These are phyloP conservation scores for Penicillium brevicompactum DNA, from an alignment of 2,329 filamentous ascomycete genomes.

Conservation along the genomic window DNA sequence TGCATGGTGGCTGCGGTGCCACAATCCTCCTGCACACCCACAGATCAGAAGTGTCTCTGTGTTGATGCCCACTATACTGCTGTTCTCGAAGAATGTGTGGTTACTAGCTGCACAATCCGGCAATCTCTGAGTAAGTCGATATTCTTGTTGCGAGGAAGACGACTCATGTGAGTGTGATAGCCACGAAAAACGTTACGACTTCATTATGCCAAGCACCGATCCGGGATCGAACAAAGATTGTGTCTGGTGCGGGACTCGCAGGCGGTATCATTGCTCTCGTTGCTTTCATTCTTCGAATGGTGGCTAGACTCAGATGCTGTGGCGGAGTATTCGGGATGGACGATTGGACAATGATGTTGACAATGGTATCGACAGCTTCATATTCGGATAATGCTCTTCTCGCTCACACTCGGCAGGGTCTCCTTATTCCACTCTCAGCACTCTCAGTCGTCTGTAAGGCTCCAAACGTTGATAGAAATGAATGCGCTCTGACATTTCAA, in stretches of 20 bases:
- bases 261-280: conserved; percentile 38
- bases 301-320: conserved; percentile 38
- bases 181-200: conserved; percentile 46
- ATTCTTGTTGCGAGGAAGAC: no score
- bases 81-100: conserved; percentile 38
- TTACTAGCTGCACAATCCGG: conserved; percentile 37
- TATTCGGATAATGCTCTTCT: neutral
- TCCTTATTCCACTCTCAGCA: conserved; percentile 27
- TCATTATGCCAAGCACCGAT: conserved; percentile 43
- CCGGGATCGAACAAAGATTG: conserved; percentile 34
- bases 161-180: conserved; percentile 19
- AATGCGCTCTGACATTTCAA: conserved; percentile 3
- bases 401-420: conserved; percentile 7
- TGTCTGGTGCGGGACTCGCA: conserved; percentile 37
- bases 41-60: conserved; percentile 46
- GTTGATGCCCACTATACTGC: conserved; percentile 35
- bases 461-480: no score
- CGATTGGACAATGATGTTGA: conserved; percentile 40
- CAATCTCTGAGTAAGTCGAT: conserved; percentile 37
- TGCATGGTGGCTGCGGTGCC: conserved; percentile 29
- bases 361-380: conserved; percentile 27
- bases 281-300: conserved; percentile 38
- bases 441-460: conserved; percentile 30
- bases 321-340: conserved; percentile 44
- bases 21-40: conserved; percentile 39